phyloP scores from a whole-genome alignment of 2,329 filamentous ascomycete species.

The Ceratocystis cacaofunesta region DNA sequence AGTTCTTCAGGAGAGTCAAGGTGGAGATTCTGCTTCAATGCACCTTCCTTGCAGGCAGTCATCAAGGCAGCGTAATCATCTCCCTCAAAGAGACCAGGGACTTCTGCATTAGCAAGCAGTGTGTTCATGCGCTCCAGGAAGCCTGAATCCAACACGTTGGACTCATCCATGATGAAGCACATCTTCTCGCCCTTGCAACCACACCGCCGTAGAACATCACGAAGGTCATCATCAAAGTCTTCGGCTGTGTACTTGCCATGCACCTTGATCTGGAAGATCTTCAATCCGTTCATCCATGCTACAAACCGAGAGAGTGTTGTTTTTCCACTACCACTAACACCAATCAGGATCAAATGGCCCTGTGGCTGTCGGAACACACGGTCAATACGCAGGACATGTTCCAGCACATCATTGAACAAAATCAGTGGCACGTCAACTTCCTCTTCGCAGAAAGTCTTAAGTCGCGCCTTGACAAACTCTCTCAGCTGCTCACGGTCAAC shows the following conservation, averaged over 20 bases:
- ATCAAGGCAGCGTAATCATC: constrained; percentile 96
- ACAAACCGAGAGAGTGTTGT: constrained; percentile 96
- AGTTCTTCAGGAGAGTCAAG: constrained; percentile 96
- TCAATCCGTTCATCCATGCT: constrained; percentile 99
- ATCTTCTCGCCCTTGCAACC: constrained; percentile 99
- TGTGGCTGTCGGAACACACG: constrained; percentile 97
- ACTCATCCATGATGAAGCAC: constrained; percentile 99
- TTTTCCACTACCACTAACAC: constrained; percentile 96
- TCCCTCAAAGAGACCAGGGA: constrained; percentile 96
- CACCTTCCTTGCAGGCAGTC: constrained; percentile 97
- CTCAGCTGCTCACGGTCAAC: constrained; percentile 89
- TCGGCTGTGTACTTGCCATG: constrained; percentile 96
- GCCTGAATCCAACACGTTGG: constrained; percentile 93
- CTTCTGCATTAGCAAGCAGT: constrained; percentile 94
- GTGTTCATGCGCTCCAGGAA: constrained; percentile 99
- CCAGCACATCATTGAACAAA: constrained; percentile 96
- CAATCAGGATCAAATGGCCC: constrained; percentile 94
- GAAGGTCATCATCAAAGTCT: constrained; percentile 95
- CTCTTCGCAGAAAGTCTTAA: constrained; percentile 98
- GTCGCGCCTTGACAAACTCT: constrained; percentile 91
- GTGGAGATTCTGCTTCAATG: constrained; percentile 84
- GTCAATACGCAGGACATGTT: constrained; percentile 96
- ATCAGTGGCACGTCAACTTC: constrained; percentile 97
- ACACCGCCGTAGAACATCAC: constrained; percentile 81
- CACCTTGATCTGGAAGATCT: constrained; percentile 99